Evolutionary conservation across 2,329 filamentous ascomycete genomes (phyloP).

Genomic region (Botrytis porri): DNA sequence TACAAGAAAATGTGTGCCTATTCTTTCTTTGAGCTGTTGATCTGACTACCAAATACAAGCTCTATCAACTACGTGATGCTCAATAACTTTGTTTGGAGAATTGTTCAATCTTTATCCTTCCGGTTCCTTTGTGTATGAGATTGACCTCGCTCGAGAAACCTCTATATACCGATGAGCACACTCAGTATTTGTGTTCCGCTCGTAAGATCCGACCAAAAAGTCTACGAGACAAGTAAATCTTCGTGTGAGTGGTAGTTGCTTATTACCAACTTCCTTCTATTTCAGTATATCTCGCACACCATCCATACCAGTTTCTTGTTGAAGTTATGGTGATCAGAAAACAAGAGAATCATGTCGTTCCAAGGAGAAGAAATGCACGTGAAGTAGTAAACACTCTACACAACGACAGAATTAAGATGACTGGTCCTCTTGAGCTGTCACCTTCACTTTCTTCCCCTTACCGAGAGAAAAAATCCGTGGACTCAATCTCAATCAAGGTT

Average conservation of each 20-base stretch:
- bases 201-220: not conserved
- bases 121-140: not conserved
- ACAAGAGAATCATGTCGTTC: not conserved
- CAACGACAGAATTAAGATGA: not conserved
- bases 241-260: not conserved
- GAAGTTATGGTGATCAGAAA: not conserved
- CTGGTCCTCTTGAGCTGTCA: not conserved
- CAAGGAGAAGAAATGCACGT: not conserved
- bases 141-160: not conserved
- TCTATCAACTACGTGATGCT: not conserved
- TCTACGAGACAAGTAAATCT: not conserved
- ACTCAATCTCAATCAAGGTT: not conserved
- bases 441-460: not conserved
- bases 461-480: not conserved
- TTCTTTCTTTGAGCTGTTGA: not conserved
- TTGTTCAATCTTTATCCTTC: not conserved
- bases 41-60: not conserved
- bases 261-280: not conserved
- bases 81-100: too few relatives aligned
- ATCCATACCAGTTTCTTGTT: not conserved
- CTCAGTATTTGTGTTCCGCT: not conserved
- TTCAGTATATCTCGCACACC: rapidly evolving
- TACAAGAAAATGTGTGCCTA: not conserved
- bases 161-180: not conserved
- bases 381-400: not conserved